Conservation (phyloP, 768 basidiomycete genomes). For the Leccinum longicurvipes region DNA sequence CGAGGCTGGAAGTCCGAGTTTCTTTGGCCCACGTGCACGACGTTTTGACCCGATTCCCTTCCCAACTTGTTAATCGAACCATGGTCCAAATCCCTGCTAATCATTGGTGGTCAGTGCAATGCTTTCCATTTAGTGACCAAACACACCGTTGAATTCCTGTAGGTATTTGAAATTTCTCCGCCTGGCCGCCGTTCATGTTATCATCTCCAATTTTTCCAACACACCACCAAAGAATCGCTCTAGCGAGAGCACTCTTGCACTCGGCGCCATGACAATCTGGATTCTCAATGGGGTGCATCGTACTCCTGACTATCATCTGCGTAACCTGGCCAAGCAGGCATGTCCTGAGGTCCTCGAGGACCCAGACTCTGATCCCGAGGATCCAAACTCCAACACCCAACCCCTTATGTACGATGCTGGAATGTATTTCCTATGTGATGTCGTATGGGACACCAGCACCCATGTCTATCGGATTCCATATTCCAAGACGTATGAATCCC, state of each 20-base stretch:
- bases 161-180: constrained; percentile 9
- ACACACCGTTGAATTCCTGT: background rate
- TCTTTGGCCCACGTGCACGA: background rate
- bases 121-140: background rate
- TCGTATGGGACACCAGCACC: background rate
- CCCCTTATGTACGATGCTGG: constrained; percentile 11
- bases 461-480: background rate
- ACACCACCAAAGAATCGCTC: background rate
- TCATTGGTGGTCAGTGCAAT: background rate
- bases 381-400: background rate
- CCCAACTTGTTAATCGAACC: background rate
- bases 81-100: background rate
- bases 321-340: background rate
- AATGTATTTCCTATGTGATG: background rate
- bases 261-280: constrained; percentile 4
- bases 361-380: background rate
- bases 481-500: background rate
- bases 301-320: background rate
- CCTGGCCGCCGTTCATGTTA: background rate
- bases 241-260: background rate
- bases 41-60: background rate
- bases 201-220: background rate
- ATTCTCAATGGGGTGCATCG: background rate
- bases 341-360: background rate
- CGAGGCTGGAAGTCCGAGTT: constrained; percentile 2